Conservation (phyloP, 2,329 filamentous ascomycete species). For the Alternaria atra region DNA sequence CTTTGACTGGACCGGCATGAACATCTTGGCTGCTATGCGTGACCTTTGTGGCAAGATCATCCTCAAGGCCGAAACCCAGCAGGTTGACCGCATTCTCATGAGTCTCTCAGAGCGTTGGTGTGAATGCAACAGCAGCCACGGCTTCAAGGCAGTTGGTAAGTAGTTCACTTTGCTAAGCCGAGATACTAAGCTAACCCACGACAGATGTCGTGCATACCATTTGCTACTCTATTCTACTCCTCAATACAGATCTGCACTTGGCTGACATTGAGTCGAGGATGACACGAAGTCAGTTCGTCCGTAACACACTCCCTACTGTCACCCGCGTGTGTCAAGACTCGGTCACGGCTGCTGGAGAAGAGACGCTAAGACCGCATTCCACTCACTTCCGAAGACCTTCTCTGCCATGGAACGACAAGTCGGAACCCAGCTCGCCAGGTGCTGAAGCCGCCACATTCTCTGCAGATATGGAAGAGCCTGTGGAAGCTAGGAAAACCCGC, state of each 20-base stretch:
- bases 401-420: conserved; percentile 48
- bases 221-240: conserved; percentile 91
- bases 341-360: conserved; percentile 54
- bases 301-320: conserved; percentile 94
- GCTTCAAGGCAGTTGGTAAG: conserved; percentile 87
- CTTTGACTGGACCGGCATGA: conserved; percentile 84
- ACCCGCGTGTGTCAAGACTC: conserved; percentile 77
- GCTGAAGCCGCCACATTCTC: conserved; percentile 40
- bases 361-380: conserved; percentile 47
- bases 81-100: conserved; percentile 93
- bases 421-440: conserved; percentile 46
- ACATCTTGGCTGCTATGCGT: conserved; percentile 80
- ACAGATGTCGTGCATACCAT: conserved; percentile 95
- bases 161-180: conserved; percentile 13
- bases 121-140: conserved; percentile 88
- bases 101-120: conserved; percentile 92
- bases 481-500: conserved; percentile 48
- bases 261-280: conserved; percentile 97
- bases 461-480: conserved; percentile 43
- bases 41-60: conserved; percentile 82
- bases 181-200: conserved; percentile 40
- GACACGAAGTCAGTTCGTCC: conserved; percentile 93
- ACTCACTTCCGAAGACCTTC: conserved; percentile 46
- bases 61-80: conserved; percentile 91
- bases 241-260: conserved; percentile 95